Base-by-base conservation (phyloP, 169 alveolate genomes). In the Plasmodium vivax region DNA sequence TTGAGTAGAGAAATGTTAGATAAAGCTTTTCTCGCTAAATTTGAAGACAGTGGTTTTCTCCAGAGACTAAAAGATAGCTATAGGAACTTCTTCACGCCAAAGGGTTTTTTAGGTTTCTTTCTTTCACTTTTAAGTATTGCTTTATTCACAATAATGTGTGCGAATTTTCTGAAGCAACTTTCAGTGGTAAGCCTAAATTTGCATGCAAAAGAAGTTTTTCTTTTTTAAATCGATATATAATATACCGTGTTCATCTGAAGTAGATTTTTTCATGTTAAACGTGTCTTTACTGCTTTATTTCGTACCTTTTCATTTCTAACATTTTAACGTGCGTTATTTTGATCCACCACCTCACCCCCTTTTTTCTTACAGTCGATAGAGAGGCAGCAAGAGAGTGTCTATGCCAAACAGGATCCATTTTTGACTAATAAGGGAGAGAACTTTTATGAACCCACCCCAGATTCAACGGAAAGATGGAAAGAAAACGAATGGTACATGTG, bases 391-490 rank as follows among this genome's bases (percentile, higher is more conserved):
- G 73, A 79, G 27, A 12, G 6, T 36, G 9, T 36, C 27, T n/a
- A 2, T n/a, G 62, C 54, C 10, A 79, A n/a, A 43, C 73, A 43
- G 84, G 73, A 3, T 41, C 38, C 62, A 62, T 62, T 62, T 34
- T 10, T 47, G 16, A 12, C 58, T 1, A 23, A 14, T 7, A 27
- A 82, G 75, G 41, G 0, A 30, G 1, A 34, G 10, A n/a, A 82
- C 5, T 30, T 32, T 23, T 27, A 82, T 23, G 23, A n/a, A 32
- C 1, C 32, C 34, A 82, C 51, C 41, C 75, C 77, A 82, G 77
- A 81, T 1, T 74, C 14, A 82, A 16, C 14, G 75, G 80, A 82
- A 82, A 16, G 23, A 54, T 51, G 80, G 75, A 82, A 82, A 56
- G 73, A 82, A 58, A 43, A 54, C 14, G 45, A 27, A 38, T 54